Base-by-base conservation (phyloP, 495 filamentous ascomycete genomes). In the Penicillium verhagenii region DNA sequence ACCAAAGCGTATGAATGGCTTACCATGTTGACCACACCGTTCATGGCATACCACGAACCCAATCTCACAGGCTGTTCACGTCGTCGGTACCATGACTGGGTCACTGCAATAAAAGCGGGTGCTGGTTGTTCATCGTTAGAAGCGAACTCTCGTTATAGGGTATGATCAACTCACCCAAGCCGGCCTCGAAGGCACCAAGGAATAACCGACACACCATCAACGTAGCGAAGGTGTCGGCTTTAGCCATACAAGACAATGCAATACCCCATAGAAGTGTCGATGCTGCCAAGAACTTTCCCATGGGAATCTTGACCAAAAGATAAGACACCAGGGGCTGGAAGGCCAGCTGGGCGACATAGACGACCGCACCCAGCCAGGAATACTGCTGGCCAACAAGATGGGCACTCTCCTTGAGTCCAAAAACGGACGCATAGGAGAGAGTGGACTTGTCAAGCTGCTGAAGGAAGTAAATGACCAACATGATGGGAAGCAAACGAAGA, bases 71-170 rank as follows among this genome's bases (percentile, higher is more conserved):
- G 83, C 66, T 86, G 83, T 57, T 86, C 83, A 14, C 71, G 65
- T 33, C 83, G 74, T 52, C 80, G 70, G 61, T 81, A 86, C 83
- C 83, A 86, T 81, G 85, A 83, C 57, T 83, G 80, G 1, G 81
- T 81, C 5, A 85, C 73, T 1, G 82, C 82, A 47, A 85, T 77
- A 50, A 84, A 84, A 13, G 77, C 77, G 1, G 83, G 82, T 3
- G 82, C 82, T 79, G n/a, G 5, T 31, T n/a, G 2, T 19, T 14
- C n/a, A 0, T 40, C 28, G 31, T 50, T 20, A 38, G 21, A 29
- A 39, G 14, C 11, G 14, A 40, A 5, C 4, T 4, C 23, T 8
- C 7, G 3, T 29, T 14, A n/a, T 24, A 2, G 1, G 20, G 9
- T 20, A 38, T n/a, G 8, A 43, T 19, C 44, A 38, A 66, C 72